Base-by-base conservation (phyloP, 768 basidiomycete species). In the Tricholoma matsutake region DNA sequence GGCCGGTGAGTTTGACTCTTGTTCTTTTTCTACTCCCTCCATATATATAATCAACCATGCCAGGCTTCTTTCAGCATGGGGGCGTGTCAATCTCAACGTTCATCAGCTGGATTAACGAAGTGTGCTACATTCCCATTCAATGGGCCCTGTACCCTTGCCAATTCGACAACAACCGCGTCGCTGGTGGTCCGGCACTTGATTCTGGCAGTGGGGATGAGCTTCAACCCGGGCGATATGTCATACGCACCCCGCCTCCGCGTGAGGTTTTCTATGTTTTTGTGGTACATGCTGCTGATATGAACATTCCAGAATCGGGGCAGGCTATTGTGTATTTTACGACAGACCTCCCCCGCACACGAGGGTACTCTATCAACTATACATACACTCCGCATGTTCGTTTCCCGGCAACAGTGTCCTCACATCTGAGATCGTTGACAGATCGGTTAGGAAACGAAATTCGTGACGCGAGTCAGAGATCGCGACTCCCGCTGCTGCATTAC, bases 31-130 rank as follows among this genome's bases (percentile, higher is more conserved):
- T 49, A 49, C 11, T 49, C n/a, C 20, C 11, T 49, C 18, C 25
- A 47, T 22, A 49, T 49, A 25, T 28, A n/a, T 28, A 43, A 39
- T 10, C 39, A 41, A 14, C 25, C 34, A 35, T 34, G 34, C 43
- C 51, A 41, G 39, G 41, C 51, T 64, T 61, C 54, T 66, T 57
- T 58, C 65, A 64, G 56, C 63, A 64, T 29, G 63, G 63, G 29
- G 63, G 65, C 35, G 63, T 66, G 16, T 41, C 65, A 47, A 64
- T 64, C 37, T 56, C 65, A 64, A 62, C 63, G 20, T 66, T 66
- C 57, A 45, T 62, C 54, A 35, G 63, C 37, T 66, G 65, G 65
- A 57, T 66, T 1, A 58, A 58, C 8, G 8, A 57, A 57, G 57
- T 57, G 41, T 49, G 25, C 57, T 56, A 37, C 57, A 58, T 64